A percentile compares a stretch with the other conserved stretches of the same genome.
Evolutionary conservation across 2,329 filamentous ascomycete species (phyloP).

Genomic region (Sporothrix luriei): DNA sequence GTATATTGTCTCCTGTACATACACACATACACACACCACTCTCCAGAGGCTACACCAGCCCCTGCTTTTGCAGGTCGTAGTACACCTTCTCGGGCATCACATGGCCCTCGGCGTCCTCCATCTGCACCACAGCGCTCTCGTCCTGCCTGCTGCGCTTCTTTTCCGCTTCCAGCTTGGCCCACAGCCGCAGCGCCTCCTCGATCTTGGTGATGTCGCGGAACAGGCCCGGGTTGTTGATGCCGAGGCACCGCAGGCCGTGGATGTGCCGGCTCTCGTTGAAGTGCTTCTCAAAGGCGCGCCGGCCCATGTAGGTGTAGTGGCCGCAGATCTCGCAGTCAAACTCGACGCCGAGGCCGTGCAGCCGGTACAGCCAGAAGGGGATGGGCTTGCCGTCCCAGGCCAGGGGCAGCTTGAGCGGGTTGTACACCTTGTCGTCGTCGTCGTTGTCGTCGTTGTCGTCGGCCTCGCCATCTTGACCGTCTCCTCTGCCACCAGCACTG

Average conservation of each 20-base stretch:
- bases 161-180: constrained; percentile 90
- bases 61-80: constrained; percentile 90
- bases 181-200: constrained; percentile 81
- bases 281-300: constrained; percentile 95
- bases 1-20: constrained; percentile 20
- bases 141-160: constrained; percentile 75
- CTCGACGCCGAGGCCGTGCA: constrained; percentile 92
- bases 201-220: constrained; percentile 95
- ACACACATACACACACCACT: background rate
- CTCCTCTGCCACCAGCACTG: constrained; percentile 48
- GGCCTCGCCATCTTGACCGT: constrained; percentile 67
- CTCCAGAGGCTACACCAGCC: constrained; percentile 76
- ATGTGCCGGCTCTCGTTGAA: constrained; percentile 94
- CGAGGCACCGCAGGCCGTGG: constrained; percentile 89
- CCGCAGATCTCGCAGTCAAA: constrained; percentile 96
- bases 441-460: constrained; percentile 53
- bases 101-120: constrained; percentile 97
- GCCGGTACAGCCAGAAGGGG: constrained; percentile 97
- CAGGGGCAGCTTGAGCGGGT: constrained; percentile 90
- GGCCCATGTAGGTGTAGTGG: constrained; percentile 47
- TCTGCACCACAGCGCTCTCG: constrained; percentile 87
- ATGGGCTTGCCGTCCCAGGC: constrained; percentile 99
- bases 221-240: constrained; percentile 85
- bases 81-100: constrained; percentile 99
- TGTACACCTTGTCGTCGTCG: constrained; percentile 89